phyloP scores from a whole-genome alignment of 1,139 yeast species.

The Pichia sp. region DNA sequence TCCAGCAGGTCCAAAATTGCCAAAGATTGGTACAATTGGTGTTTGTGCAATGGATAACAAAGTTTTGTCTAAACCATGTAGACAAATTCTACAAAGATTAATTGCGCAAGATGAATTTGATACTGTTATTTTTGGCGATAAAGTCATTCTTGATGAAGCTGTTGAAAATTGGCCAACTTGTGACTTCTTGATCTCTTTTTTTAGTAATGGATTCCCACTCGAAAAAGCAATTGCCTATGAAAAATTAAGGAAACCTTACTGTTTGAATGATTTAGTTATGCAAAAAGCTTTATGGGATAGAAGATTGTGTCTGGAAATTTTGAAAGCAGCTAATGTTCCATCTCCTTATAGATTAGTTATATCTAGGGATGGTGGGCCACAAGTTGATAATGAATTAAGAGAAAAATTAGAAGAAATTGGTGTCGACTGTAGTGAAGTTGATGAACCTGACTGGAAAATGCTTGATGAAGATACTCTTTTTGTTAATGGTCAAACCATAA shows the following conservation, averaged over 20 bases:
- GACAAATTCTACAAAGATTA: slow-evolving; percentile 80
- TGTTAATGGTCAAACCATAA: slow-evolving; percentile 65
- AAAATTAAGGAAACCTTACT: slow-evolving; percentile 80
- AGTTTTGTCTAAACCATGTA: slow-evolving; percentile 91
- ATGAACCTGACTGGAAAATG: slow-evolving; percentile 85
- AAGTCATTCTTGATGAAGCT: slow-evolving; percentile 87
- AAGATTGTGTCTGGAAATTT: slow-evolving; percentile 74
- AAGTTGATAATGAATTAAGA: slow-evolving; percentile 59
- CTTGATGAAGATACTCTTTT: slow-evolving; percentile 76
- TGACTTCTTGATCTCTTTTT: slow-evolving; percentile 87
- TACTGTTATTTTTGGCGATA: slow-evolving; percentile 94
- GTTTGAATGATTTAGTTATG: slow-evolving; percentile 81
- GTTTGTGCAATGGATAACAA: slow-evolving; percentile 99
- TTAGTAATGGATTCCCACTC: slow-evolving; percentile 92
- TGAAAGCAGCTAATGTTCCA: slow-evolving; percentile 78
- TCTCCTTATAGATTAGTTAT: slow-evolving; percentile 86
- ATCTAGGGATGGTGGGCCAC: slow-evolving; percentile 95
- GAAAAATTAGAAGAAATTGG: slow-evolving; percentile 56
- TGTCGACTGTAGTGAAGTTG: slow-evolving; percentile 41
- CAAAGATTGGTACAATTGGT: slow-evolving; percentile 88
- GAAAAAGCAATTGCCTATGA: slow-evolving; percentile 93
- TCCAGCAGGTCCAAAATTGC: slow-evolving; percentile 44
- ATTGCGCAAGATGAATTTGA: slow-evolving; percentile 95
- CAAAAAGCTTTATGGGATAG: slow-evolving; percentile 97
- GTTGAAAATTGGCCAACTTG: slow-evolving; percentile 99